Base-by-base conservation (phyloP, 495 filamentous ascomycete genomes). In the Parachaetomium inaequale region DNA sequence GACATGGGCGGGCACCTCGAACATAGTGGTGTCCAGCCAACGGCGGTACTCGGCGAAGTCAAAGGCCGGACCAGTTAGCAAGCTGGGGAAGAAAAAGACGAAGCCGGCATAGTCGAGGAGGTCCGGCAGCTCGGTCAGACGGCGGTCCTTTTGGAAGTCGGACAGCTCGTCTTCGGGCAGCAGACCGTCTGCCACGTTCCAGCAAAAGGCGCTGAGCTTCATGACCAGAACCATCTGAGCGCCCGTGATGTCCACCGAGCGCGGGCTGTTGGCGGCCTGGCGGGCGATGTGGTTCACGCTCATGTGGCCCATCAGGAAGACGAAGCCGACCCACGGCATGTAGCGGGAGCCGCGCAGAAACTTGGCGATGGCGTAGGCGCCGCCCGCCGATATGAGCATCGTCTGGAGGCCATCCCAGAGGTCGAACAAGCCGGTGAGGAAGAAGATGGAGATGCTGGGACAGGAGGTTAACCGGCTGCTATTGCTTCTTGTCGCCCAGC, bases 171-270 rank as follows among this genome's bases (percentile, higher is more conserved):
- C 81, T 29, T 89, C 84, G 12, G 91, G 87, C 34, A 93, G 76
- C 55, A 84, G 84, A 29, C 95, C 94, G 75, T 98, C 94, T 65
- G 92, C 88, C 23, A 98, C 87, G 70, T 96, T 96, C 94, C 94
- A 98, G 78, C 92, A 96, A 72, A 98, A 98, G 26, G 93, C 86
- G 11, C 85, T 88, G n/a, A 98, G 88, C 78, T 98, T 98, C 93
- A 98, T 98, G 57, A 96, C 87, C 63, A 98, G 73, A 14, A 98
- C 94, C 94, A 98, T 98, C 75, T 98, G 94, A 0, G 94, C 93
- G 53, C 92, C 92, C 17, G 93, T 96, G 66, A 98, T 93, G 74
- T 98, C 94, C 43, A 96, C 79, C 8, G 77, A 73, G 57, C 81
- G 75, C 1, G 88, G 82, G 52, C 85, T 79, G 63, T 88, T 80